Evolutionary conservation across 2,329 filamentous ascomycete genomes (phyloP), one percentile per base, ranked within the genome.

Genomic region (Taxawa tesnikishii): DNA sequence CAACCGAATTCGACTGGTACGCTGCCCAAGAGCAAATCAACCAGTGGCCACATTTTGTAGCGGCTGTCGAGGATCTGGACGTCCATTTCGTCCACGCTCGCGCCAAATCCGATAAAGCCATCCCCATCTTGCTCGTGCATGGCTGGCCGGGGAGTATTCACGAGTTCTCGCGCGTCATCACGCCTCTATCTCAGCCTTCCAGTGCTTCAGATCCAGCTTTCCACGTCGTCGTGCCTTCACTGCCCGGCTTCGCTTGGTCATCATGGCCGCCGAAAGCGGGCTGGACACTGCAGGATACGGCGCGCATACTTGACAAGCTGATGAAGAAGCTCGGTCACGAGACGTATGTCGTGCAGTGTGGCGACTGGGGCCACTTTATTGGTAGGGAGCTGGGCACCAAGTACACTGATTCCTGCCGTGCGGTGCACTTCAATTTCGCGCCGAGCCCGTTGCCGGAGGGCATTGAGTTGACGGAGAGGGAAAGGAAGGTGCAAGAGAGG

Each of bases 221-320:
- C 42, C 63, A 75, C 37, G 55, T 74, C 8, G 64, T 77, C 0
- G 69, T 69, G 0, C 72, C 72, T 0, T 72, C 66, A 5, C 51
- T 77, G 2, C 71, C 72, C 1, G 67, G 68, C 28, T 69, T 60
- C 38, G 59, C 67, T 43, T 67, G 73, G 53, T 64, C 53, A 1
- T 42, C 43, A 5, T 40, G 46, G 4, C 49, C 56, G 5, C 45
- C 46, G 2, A 31, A 39, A 1, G n/a, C n/a, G n/a, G 47, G 45
- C 4, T 61, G 58, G 56, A 56, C 46, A 3, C 39, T 55, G 10
- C 45, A 50, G 16, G 54, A 62, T 32, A 57, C 51, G 2, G 53
- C 58, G 5, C 45, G 51, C 1, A 27, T 59, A 7, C 58, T 59
- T 28, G 43, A 62, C 32, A 45, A 39, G 4, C 42, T 62, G 3